Conservation (phyloP, 1,284 basidiomycete genomes). For the Pseudozyma hubeiensis region DNA sequence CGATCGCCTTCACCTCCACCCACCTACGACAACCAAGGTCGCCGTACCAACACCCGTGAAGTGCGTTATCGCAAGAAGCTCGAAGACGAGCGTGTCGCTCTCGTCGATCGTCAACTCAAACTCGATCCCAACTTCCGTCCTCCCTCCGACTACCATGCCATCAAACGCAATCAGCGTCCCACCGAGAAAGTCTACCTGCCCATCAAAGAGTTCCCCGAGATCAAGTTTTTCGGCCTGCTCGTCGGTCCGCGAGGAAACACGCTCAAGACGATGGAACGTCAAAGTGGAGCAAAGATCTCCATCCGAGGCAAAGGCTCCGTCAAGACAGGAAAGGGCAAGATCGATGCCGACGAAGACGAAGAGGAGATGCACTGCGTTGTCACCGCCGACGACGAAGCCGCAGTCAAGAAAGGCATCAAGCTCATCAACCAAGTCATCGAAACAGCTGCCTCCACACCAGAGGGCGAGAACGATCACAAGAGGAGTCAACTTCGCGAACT, state of each 20-base stretch:
- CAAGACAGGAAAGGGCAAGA: constrained; percentile 94
- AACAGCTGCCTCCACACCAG: constrained; percentile 97
- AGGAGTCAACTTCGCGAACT: constrained; percentile 98
- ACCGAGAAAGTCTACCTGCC: constrained; percentile 97
- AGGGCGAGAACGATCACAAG: constrained; percentile 99
- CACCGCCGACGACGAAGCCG: constrained; percentile 89
- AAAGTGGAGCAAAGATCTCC: constrained; percentile 97
- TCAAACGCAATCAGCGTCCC: constrained; percentile 81
- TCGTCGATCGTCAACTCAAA: constrained; percentile 95
- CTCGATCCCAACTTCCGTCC: constrained; percentile 97
- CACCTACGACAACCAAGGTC: constrained; percentile 95
- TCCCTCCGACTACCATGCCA: constrained; percentile 87
- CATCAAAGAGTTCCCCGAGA: constrained; percentile 99
- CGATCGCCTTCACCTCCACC: constrained; percentile 95
- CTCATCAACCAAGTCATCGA: constrained; percentile 99
- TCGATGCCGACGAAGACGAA: constrained; percentile 87
- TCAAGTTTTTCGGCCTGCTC: constrained; percentile 98
- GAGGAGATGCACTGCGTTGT: constrained; percentile 99
- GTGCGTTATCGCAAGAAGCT: constrained; percentile 97
- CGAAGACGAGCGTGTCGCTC: constrained; percentile 92
- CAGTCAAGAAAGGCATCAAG: constrained; percentile 88
- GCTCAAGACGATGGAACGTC: constrained; percentile 98
- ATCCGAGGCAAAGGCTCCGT: constrained; percentile 98
- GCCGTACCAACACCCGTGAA: constrained; percentile 97
- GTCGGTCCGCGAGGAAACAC: constrained; percentile 98